Conservation (phyloP, 108 stramenopile species). For the Discostella pseudostelligera region DNA sequence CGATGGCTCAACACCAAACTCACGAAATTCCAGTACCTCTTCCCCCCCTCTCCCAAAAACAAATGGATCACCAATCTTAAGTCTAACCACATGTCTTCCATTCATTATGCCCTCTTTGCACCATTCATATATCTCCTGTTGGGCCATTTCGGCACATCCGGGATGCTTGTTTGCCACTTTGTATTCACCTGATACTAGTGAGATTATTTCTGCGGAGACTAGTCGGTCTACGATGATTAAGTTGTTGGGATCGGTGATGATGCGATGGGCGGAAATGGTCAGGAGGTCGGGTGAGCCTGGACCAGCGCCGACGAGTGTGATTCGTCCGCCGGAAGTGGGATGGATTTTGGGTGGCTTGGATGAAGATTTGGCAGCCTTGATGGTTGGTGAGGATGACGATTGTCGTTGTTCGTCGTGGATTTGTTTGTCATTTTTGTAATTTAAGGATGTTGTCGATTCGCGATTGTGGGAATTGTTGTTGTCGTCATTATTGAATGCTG, state of each 20-base stretch:
- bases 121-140: slow-evolving; percentile 95
- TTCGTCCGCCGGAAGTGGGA: slow-evolving; percentile 62
- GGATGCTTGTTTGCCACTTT: slow-evolving; percentile 89
- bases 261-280: slow-evolving; percentile 81
- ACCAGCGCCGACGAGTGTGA: slow-evolving; percentile 89
- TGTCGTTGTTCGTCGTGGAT: background rate
- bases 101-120: slow-evolving; percentile 68
- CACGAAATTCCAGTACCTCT: slow-evolving; percentile 90
- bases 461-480: too few species aligned
- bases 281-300: slow-evolving; percentile 95
- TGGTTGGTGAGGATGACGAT: background rate
- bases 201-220: slow-evolving; percentile 82
- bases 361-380: background rate
- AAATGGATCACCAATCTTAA: slow-evolving; percentile 98
- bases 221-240: slow-evolving; percentile 94
- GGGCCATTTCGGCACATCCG: slow-evolving; percentile 93
- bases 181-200: slow-evolving; percentile 72
- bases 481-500: too few species aligned
- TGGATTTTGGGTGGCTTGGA: slow-evolving; percentile 12
- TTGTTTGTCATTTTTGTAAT: background rate
- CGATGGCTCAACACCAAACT: slow-evolving; percentile 74
- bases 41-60: slow-evolving; percentile 97
- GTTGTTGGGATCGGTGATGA: slow-evolving; percentile 58
- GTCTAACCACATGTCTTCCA: slow-evolving; percentile 90
- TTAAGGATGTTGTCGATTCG: too few species aligned